Percentiles rank a stretch among this genome's conserved stretches.
phyloP scores from a whole-genome alignment of 179 eudicot species.

The Carnegiea gigantea region DNA sequence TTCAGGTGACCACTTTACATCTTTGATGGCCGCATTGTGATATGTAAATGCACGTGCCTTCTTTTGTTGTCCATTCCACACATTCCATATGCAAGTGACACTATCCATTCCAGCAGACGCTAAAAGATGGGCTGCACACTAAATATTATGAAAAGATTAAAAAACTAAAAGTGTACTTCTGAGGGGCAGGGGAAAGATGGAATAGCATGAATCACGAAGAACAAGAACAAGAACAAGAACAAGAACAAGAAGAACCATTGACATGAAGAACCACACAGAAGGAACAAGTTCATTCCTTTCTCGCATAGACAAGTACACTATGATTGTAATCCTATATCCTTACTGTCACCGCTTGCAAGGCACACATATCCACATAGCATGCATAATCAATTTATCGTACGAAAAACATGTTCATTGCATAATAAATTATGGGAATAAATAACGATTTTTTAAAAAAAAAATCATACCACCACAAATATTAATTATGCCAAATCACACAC shows the following conservation, averaged over 20 bases:
- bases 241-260: neutral
- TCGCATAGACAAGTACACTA: neutral
- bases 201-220: too few relatives aligned
- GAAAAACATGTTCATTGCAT: too few relatives aligned
- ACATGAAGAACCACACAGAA: neutral
- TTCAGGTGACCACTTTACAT: constrained; percentile 76
- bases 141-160: constrained; percentile 40
- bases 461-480: too few relatives aligned
- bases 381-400: neutral
- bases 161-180: neutral
- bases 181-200: neutral
- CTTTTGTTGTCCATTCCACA: constrained; percentile 64
- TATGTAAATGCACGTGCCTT: constrained; percentile 53
- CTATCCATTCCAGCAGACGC: constrained; percentile 98
- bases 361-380: neutral
- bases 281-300: constrained; percentile 1
- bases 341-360: neutral
- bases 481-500: too few relatives aligned
- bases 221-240: too few relatives aligned
- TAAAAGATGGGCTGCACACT: constrained; percentile 91
- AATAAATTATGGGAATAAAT: too few relatives aligned
- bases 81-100: constrained; percentile 73
- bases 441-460: too few relatives aligned
- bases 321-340: neutral
- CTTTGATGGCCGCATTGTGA: constrained; percentile 89